These are phyloP conservation scores for Phlyctochytrium planicorne DNA, from an alignment of 192 early-diverging fungal species.

Conservation along the genomic window DNA sequence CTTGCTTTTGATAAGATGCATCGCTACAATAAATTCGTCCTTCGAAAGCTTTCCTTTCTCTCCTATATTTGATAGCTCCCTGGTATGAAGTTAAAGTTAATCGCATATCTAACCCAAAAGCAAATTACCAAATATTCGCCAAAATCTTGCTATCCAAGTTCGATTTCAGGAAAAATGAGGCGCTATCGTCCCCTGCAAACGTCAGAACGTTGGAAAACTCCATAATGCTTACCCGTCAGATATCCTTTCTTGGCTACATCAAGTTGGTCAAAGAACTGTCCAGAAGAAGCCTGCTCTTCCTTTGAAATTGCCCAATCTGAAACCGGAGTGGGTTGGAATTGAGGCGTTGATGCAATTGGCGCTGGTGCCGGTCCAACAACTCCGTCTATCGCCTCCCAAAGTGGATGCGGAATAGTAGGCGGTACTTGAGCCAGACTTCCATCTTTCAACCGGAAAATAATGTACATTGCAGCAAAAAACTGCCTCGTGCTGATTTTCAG, in stretches of 20 bases:
- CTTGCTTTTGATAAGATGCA: slow-evolving; percentile 40
- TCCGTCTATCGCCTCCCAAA: slow-evolving; percentile 49
- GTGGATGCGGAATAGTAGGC: slow-evolving; percentile 58
- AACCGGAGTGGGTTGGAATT: background rate
- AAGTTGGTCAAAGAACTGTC: slow-evolving; percentile 78
- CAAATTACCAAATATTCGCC: slow-evolving; percentile 78
- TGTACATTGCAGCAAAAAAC: slow-evolving; percentile 90
- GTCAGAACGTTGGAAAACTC: background rate
- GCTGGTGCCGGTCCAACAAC: slow-evolving; percentile 5
- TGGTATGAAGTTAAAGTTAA: too few relatives aligned
- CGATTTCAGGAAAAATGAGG: slow-evolving; percentile 78
- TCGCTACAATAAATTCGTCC: slow-evolving; percentile 53
- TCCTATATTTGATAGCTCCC: slow-evolving; percentile 37
- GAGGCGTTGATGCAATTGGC: slow-evolving; percentile 16
- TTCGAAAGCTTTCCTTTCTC: slow-evolving; percentile 37
- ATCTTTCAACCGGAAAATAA: slow-evolving; percentile 78
- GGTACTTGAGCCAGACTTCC: slow-evolving; percentile 71
- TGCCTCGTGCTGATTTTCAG: slow-evolving; percentile 75
- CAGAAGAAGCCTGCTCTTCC: slow-evolving; percentile 71
- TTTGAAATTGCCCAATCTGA: slow-evolving; percentile 71
- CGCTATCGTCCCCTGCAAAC: slow-evolving; percentile 75
- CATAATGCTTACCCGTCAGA: slow-evolving; percentile 48
- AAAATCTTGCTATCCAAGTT: slow-evolving; percentile 63
- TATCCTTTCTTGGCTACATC: slow-evolving; percentile 64
- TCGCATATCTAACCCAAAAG: too few relatives aligned